phyloP scores from a whole-genome alignment of 495 filamentous ascomycete species.

The Penicillium bovifimosum region DNA sequence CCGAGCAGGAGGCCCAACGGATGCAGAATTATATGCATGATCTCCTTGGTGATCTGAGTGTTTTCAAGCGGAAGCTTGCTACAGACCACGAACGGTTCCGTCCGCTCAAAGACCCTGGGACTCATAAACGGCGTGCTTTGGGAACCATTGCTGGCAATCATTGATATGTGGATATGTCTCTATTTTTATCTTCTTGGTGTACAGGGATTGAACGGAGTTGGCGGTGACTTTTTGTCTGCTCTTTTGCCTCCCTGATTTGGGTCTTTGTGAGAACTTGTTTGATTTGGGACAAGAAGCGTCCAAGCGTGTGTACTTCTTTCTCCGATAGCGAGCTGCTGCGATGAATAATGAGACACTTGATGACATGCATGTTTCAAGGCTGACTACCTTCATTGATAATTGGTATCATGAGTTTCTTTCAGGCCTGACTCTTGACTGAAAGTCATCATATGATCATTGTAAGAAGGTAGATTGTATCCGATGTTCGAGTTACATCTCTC shows the following conservation, averaged over 20 bases:
- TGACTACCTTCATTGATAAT: conserved; percentile 2
- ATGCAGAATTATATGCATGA: conserved; percentile 66
- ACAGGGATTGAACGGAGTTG: conserved; percentile 22
- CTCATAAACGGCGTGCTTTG: conserved; percentile 33
- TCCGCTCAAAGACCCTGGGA: conserved; percentile 17
- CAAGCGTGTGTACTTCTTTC: conserved; percentile 19
- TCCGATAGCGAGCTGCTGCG: conserved; percentile 22
- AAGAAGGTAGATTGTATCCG: neutral
- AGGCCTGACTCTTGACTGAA: neutral
- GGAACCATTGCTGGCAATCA: conserved; percentile 31
- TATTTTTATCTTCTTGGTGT: conserved; percentile 21
- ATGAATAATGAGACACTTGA: conserved; percentile 27
- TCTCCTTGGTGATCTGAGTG: conserved; percentile 66
- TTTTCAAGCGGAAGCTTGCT: conserved; percentile 78
- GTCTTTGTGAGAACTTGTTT: conserved; percentile 8
- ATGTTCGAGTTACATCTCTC: too few species aligned
- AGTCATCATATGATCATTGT: neutral
- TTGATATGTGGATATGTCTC: conserved; percentile 16
- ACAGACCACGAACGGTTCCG: conserved; percentile 65
- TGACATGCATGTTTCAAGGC: conserved; percentile 18
- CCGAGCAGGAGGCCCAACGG: conserved; percentile 45
- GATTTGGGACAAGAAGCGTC: conserved; percentile 5
- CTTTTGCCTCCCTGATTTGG: conserved; percentile 1
- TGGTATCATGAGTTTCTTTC: conserved; percentile 1
- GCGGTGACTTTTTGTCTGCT: conserved; percentile 14